Percentiles rank a stretch among this genome's conserved stretches.
Conservation (phyloP, 169 alveolate genomes). For the Plasmodium gaboni region DNA sequence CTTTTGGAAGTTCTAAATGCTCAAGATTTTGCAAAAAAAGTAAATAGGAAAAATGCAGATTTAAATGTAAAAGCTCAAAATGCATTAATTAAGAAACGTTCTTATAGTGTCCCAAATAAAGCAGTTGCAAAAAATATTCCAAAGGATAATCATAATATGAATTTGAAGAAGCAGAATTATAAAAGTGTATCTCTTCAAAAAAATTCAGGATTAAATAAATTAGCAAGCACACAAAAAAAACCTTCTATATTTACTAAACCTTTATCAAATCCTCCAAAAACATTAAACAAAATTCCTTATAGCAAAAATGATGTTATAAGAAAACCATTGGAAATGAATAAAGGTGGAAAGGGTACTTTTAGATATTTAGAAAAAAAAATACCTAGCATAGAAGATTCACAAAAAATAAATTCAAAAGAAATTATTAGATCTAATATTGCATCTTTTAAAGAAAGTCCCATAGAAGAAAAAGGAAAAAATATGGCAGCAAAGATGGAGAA, state of each 20-base stretch:
- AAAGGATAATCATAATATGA: constrained; percentile 4
- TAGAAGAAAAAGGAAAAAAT: constrained; percentile 19
- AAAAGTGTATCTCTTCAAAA: constrained; percentile 15
- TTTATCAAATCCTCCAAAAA: constrained; percentile 6
- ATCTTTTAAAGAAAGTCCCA: constrained; percentile 21
- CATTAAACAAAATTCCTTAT: constrained; percentile 28
- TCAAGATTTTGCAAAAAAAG: constrained; percentile 60
- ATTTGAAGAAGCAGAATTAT: constrained; percentile 23
- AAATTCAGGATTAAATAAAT: constrained; percentile 27
- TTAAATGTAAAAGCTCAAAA: constrained; percentile 17
- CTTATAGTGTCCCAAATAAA: constrained; percentile 62
- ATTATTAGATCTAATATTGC: constrained; percentile 32
- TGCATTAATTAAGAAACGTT: constrained; percentile 35
- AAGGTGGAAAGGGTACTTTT: constrained; percentile 38
- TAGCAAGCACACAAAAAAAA: constrained; percentile 21
- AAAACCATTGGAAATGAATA: constrained; percentile 20
- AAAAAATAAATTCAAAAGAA: constrained; percentile 37
- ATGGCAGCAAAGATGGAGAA: constrained; percentile 9
- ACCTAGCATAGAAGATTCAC: neutral
- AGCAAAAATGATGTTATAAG: constrained; percentile 15
- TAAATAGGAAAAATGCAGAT: constrained; percentile 14
- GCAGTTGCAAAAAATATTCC: constrained; percentile 31
- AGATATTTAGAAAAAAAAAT: constrained; percentile 34
- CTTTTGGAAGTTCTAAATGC: constrained; percentile 65
- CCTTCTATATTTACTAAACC: constrained; percentile 42